Evolutionary conservation across 2,329 filamentous ascomycete species (phyloP), one percentile per base, ranked within the genome.

Genomic region (Camillea tinctor): DNA sequence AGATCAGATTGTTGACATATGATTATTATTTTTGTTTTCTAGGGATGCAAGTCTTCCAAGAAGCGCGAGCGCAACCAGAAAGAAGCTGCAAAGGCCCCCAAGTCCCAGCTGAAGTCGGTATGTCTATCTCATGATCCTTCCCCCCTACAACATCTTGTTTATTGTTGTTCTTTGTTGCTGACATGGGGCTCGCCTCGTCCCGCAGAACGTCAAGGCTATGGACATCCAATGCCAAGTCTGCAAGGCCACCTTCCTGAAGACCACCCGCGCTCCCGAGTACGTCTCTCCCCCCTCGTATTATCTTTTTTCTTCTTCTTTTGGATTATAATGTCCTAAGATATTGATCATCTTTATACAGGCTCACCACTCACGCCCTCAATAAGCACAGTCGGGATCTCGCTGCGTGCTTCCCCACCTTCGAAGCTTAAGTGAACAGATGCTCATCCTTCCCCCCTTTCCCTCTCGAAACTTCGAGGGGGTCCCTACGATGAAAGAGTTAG

Each of bases 171-270:
- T 8, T 50, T 7, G 7, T 21, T 22, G 23, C 24, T 21, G 23
- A 15, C 49, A 30, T 9, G 9, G 54, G 51, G 17, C 59, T n/a
- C 11, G 49, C 50, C 50, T 50, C 54, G 58, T 44, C 56, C 56
- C 51, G 61, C 66, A 91, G 88, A 93, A 93, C 79, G 81, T 84
- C 68, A 81, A 88, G 68, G 90, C 90, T 61, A 90, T 87, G 80
- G 88, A 84, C 72, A 91, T 93, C 76, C 88, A 91, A 76, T 93
- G 90, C 83, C 79, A 84, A 67, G 81, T 87, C 71, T 93, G 90
- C 88, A 90, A 88, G 77, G 84, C 88, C 68, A 90, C 89, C 26
- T 93, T 93, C 79, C 83, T 93, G 68, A 88, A 89, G 80, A 93
- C 90, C 40, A 89, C 88, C 62, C 88, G 89, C 72, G 86, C 83